Evolutionary conservation across 495 filamentous ascomycete species (phyloP), one percentile per base, ranked within the genome.

Genomic region (Echria macrotheca): DNA sequence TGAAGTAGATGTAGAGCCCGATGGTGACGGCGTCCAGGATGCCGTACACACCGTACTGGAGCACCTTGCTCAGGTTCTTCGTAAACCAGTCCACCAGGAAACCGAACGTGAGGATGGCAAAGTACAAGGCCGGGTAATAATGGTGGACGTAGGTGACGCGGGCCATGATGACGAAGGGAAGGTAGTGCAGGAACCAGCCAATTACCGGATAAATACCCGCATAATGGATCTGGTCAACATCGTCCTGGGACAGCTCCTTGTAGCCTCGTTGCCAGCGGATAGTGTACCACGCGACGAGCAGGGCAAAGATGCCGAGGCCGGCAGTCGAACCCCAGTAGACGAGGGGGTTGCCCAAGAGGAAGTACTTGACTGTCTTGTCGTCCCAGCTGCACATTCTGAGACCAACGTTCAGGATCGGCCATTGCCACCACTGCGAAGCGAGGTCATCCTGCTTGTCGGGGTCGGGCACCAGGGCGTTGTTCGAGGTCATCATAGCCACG

Each of bases 401-500:
- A 47, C 93, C 93, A 49, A 98, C 93, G 63, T 97, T 75, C 23
- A 98, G 77, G 54, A 98, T 82, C 21, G 93, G 93, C 93, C 93
- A 98, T 68, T 98, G 91, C 93, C 93, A 98, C 73, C 91, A 95
- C 49, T 90, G 79, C 15, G 93, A 97, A 35, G 93, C 94, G 23
- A 98, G 77, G 63, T 98, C 93, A 63, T 98, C 93, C 69, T 97
- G 93, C 77, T 98, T 98, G 67, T 98, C 93, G 3, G 93, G 94
- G 60, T 98, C 94, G 9, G 93, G 93, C 35, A 98, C 91, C 17
- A 98, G 80, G 31, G 93, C 93, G 64, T 98, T 98, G 73, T 98
- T 98, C 11, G 94, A 97, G 14, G 93, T 98, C 94, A 97, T 96
- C 93, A 98, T 98, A 45, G 94, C 93, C 49, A 98, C 93, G 67